A percentile compares a stretch with the other conserved stretches of the same genome.
phyloP scores from a whole-genome alignment of 1,284 basidiomycete genomes.

The Malassezia caprae region DNA sequence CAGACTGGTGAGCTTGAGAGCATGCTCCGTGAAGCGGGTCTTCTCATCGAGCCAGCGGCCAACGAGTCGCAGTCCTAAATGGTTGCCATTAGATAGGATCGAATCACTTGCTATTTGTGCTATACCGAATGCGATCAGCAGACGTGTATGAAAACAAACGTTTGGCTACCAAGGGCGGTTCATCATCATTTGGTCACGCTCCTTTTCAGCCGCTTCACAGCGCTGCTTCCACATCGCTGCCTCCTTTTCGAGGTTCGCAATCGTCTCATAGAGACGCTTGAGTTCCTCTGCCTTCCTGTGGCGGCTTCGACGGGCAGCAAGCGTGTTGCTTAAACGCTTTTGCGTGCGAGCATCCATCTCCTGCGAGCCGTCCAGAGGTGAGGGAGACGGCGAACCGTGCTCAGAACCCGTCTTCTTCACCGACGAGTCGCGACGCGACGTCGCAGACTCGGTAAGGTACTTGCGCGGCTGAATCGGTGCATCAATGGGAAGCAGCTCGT shows the following conservation, averaged over 20 bases:
- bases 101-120: background rate
- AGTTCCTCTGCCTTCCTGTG: constrained; percentile 46
- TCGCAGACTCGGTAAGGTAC: constrained; percentile 42
- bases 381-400: background rate
- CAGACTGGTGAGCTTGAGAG: constrained; percentile 85
- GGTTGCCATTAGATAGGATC: background rate
- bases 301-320: constrained; percentile 42
- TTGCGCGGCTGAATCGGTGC: constrained; percentile 43
- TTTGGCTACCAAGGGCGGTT: background rate
- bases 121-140: background rate
- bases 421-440: constrained; percentile 32
- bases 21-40: constrained; percentile 54
- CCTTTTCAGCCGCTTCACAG: constrained; percentile 36
- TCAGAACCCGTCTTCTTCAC: constrained; percentile 3
- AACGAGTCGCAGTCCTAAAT: background rate
- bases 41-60: constrained; percentile 17
- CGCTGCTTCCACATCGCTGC: constrained; percentile 40
- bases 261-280: constrained; percentile 34
- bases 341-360: constrained; percentile 36
- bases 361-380: constrained; percentile 6
- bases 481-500: constrained; percentile 42
- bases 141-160: too few relatives aligned
- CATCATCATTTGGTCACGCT: constrained; percentile 23
- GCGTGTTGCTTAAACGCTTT: constrained; percentile 47
- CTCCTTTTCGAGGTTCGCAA: constrained; percentile 31